Conservation (phyloP, 768 basidiomycete species). For the Gautieria morchelliformis region DNA sequence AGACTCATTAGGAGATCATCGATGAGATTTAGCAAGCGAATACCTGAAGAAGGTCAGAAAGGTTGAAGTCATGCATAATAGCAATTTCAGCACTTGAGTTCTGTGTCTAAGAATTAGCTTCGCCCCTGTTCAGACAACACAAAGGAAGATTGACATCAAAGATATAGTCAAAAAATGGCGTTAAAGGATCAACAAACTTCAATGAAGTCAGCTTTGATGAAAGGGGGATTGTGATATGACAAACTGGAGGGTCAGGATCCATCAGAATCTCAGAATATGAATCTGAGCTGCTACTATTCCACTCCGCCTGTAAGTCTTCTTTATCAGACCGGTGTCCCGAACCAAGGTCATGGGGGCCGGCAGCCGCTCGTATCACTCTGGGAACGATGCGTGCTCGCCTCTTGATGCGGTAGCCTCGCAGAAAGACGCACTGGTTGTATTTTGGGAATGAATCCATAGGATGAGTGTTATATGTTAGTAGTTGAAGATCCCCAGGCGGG, state of each 20-base stretch:
- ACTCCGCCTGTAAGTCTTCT: background rate
- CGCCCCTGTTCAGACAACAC: too few species aligned
- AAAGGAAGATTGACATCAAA: background rate
- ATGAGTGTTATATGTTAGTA: background rate
- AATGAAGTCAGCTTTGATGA: background rate
- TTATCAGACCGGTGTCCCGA: background rate
- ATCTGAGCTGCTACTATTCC: background rate
- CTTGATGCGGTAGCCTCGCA: background rate
- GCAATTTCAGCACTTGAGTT: background rate
- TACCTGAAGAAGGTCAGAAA: too few species aligned
- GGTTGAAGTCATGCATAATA: background rate
- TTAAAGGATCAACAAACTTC: background rate
- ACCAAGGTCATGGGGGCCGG: background rate
- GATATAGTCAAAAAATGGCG: background rate
- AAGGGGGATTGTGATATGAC: background rate
- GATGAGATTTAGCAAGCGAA: too few species aligned
- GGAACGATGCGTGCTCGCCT: background rate
- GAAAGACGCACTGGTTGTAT: conserved; percentile 1
- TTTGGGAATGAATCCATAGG: background rate
- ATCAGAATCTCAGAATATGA: background rate
- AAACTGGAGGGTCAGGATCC: background rate
- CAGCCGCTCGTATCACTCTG: background rate
- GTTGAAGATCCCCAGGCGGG: background rate
- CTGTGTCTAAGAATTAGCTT: background rate
- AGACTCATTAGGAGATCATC: too few species aligned